Conservation (phyloP, 441 rosid genomes). For the Theobroma grandiflorum region DNA sequence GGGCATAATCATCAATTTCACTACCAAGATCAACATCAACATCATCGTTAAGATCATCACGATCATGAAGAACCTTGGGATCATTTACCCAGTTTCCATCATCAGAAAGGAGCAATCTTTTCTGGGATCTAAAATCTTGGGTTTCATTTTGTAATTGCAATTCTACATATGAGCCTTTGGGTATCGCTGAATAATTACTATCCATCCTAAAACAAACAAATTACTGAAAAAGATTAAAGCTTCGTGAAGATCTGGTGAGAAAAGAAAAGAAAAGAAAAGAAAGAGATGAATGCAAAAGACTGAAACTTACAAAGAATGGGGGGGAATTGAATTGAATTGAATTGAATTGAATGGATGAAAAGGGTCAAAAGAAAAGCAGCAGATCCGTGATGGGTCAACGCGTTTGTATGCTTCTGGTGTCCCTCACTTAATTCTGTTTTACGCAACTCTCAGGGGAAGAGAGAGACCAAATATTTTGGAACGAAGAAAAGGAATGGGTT, state of each 20-base stretch:
- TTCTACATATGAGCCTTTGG: conserved; percentile 66
- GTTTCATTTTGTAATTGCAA: conserved; percentile 52
- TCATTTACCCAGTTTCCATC: conserved; percentile 44
- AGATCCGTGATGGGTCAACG: conserved; percentile 50
- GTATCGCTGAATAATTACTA: conserved; percentile 69
- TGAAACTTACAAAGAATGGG: conserved; percentile 27
- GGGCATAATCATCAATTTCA: conserved; percentile 51
- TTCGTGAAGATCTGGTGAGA: conserved; percentile 1
- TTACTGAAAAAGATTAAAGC: neutral
- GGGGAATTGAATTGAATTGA: conserved; percentile 1
- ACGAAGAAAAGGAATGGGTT: neutral
- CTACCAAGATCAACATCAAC: conserved; percentile 46
- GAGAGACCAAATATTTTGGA: conserved; percentile 23
- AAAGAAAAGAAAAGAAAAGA: no score
- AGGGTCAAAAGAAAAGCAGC: conserved; percentile 7
- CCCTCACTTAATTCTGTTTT: neutral
- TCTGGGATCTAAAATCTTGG: conserved; percentile 35
- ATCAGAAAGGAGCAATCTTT: conserved; percentile 51
- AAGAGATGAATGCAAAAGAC: neutral
- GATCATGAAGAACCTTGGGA: conserved; percentile 33
- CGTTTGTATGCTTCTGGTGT: conserved; percentile 9
- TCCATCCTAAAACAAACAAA: conserved; percentile 50
- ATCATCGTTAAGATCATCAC: conserved; percentile 34
- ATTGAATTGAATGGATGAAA: neutral
- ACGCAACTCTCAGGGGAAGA: neutral